phyloP scores from a whole-genome alignment of 2,329 filamentous ascomycete genomes.

The Pseudopyricularia cyperi region DNA sequence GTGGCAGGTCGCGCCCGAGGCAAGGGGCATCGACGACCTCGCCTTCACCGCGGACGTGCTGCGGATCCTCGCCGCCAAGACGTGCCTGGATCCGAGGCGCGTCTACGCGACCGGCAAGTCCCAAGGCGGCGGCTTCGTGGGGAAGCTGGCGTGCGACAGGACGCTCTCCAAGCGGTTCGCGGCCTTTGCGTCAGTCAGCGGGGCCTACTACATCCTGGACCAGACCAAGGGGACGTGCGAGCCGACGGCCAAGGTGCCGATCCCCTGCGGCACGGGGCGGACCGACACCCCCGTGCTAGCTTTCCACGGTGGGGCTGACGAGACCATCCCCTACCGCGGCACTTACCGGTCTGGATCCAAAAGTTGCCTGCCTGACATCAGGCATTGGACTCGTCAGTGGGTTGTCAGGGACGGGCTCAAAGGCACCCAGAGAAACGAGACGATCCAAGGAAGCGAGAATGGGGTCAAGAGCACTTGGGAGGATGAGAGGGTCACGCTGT shows the following conservation, averaged over 20 bases:
- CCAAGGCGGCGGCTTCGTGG: constrained; percentile 30
- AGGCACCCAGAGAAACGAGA: neutral
- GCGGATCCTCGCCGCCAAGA: neutral
- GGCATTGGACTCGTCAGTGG: constrained; percentile 28
- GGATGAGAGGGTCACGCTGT: neutral
- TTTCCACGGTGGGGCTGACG: constrained; percentile 30
- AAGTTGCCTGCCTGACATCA: constrained; percentile 24
- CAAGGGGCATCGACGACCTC: neutral
- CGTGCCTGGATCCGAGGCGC: constrained; percentile 23
- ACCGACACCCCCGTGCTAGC: constrained; percentile 26
- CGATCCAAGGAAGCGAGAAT: neutral
- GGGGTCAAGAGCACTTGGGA: neutral
- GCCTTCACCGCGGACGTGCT: neutral
- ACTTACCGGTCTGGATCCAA: constrained; percentile 24
- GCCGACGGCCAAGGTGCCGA: neutral
- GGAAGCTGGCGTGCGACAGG: constrained; percentile 24
- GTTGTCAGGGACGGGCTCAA: constrained; percentile 18
- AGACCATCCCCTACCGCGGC: constrained; percentile 27
- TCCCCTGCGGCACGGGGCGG: constrained; percentile 21
- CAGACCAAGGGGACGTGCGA: neutral
- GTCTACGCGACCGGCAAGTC: constrained; percentile 30
- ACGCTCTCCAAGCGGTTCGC: constrained; percentile 22
- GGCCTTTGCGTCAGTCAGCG: constrained; percentile 26
- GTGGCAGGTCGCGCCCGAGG: constrained; percentile 1
- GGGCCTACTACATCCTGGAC: constrained; percentile 25